Conservation (phyloP, 1,284 basidiomycete genomes). For the Cryptococcus maquisensis region DNA sequence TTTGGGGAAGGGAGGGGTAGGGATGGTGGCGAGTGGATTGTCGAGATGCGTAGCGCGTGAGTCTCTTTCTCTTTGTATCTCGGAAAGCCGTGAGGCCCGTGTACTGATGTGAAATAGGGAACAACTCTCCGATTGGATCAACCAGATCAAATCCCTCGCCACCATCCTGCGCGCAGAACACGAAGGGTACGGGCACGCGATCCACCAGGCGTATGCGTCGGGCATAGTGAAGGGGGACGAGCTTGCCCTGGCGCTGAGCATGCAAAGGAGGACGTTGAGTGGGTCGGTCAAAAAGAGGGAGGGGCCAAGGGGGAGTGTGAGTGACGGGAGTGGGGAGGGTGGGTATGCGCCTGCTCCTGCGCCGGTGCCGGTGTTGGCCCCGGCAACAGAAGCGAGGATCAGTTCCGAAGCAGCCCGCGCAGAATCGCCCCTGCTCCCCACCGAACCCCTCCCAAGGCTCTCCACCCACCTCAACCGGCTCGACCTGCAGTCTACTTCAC, state of each 20-base stretch:
- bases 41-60: slow-evolving; percentile 32
- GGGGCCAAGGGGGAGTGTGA: no score
- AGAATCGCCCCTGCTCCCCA: no score
- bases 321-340: no score
- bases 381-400: no score
- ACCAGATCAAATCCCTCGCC: slow-evolving; percentile 33
- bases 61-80: slow-evolving; percentile 3
- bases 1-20: slow-evolving; percentile 9
- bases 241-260: slow-evolving; percentile 21
- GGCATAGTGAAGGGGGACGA: slow-evolving; percentile 21
- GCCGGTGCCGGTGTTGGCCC: no score
- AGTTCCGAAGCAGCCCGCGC: no score
- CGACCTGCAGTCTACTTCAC: no score
- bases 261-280: slow-evolving; percentile 2
- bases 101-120: slow-evolving; percentile 13
- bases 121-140: slow-evolving; percentile 32
- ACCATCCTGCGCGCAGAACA: slow-evolving; percentile 33
- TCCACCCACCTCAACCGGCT: no score
- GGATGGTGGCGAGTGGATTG: slow-evolving; percentile 28
- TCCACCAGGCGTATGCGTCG: slow-evolving; percentile 21
- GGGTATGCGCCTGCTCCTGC: no score
- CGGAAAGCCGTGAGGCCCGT: not conserved
- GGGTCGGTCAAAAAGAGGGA: no score
- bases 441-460: no score
- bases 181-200: slow-evolving; percentile 24